phyloP scores from a whole-genome alignment of 805 yeast genomes.

The Ogataea neopini region DNA sequence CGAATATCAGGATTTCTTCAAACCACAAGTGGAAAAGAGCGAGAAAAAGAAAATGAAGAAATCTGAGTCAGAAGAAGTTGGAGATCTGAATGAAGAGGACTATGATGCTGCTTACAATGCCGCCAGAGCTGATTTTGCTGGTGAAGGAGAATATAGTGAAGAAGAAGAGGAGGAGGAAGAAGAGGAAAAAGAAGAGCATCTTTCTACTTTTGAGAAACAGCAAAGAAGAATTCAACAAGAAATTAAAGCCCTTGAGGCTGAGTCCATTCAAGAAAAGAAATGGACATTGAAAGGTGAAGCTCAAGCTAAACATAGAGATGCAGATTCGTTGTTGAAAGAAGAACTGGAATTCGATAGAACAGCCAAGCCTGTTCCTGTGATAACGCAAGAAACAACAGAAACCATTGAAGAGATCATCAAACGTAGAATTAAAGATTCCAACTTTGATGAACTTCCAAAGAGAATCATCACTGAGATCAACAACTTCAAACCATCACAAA shows the following conservation, averaged over 20 bases:
- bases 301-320: slow-evolving; percentile 74
- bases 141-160: slow-evolving; percentile 40
- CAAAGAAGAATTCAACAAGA: slow-evolving; percentile 75
- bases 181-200: slow-evolving; percentile 40
- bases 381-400: slow-evolving; percentile 86
- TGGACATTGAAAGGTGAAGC: slow-evolving; percentile 97
- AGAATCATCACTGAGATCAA: slow-evolving; percentile 67
- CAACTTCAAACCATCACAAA: slow-evolving; percentile 53
- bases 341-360: slow-evolving; percentile 89
- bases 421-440: slow-evolving; percentile 69
- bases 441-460: slow-evolving; percentile 84
- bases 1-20: slow-evolving; percentile 69
- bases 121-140: slow-evolving; percentile 65
- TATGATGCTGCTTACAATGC: slow-evolving; percentile 59
- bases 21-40: slow-evolving; percentile 28
- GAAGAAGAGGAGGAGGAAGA: slow-evolving; percentile 38
- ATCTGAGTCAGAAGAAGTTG: slow-evolving; percentile 36
- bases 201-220: slow-evolving; percentile 82
- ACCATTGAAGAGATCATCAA: slow-evolving; percentile 85
- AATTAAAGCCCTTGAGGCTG: slow-evolving; percentile 77
- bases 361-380: slow-evolving; percentile 93
- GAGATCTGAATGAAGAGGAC: slow-evolving; percentile 58
- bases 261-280: slow-evolving; percentile 83
- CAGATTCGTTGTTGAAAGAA: slow-evolving; percentile 80
- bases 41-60: slow-evolving; percentile 20